phyloP scores from a whole-genome alignment of 305 asterid genomes.

The Salvia sclarea region DNA sequence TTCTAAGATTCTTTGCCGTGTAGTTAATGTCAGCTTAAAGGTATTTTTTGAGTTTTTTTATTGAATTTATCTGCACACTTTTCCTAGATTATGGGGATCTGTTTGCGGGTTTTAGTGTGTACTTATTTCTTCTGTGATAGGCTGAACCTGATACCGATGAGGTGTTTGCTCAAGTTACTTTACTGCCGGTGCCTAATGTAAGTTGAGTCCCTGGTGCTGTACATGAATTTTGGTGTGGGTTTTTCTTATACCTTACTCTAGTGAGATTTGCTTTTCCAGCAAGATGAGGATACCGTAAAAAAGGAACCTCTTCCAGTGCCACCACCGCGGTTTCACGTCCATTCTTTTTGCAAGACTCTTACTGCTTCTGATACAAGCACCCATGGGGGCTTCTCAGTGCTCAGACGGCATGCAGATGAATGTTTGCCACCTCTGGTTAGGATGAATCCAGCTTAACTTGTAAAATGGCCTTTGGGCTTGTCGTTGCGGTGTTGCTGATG shows the following conservation, averaged over 20 bases:
- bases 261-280: constrained; percentile 46
- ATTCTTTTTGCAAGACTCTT: constrained; percentile 91
- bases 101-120: too few relatives aligned
- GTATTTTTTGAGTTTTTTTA: too few relatives aligned
- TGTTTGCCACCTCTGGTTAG: constrained; percentile 94
- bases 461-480: too few relatives aligned
- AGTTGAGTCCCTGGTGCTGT: too few relatives aligned
- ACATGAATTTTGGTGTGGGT: too few relatives aligned
- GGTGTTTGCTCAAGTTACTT: constrained; percentile 85
- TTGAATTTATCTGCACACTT: too few relatives aligned
- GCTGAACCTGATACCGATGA: constrained; percentile 97
- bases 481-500: too few relatives aligned
- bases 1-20: constrained; percentile 84
- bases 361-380: constrained; percentile 97
- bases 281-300: constrained; percentile 71
- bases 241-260: too few relatives aligned
- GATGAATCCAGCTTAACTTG: too few relatives aligned
- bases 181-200: constrained; percentile 79
- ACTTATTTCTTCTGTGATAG: too few relatives aligned
- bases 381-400: constrained; percentile 93
- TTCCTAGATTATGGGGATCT: too few relatives aligned
- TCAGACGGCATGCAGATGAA: constrained; percentile 96
- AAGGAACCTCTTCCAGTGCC: constrained; percentile 58
- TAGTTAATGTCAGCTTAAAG: constrained; percentile 56
- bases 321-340: constrained; percentile 67